Percentiles rank a stretch among this genome's conserved stretches.
Evolutionary conservation across 805 yeast species (phyloP).

Genomic region (Candida krabiensis): DNA sequence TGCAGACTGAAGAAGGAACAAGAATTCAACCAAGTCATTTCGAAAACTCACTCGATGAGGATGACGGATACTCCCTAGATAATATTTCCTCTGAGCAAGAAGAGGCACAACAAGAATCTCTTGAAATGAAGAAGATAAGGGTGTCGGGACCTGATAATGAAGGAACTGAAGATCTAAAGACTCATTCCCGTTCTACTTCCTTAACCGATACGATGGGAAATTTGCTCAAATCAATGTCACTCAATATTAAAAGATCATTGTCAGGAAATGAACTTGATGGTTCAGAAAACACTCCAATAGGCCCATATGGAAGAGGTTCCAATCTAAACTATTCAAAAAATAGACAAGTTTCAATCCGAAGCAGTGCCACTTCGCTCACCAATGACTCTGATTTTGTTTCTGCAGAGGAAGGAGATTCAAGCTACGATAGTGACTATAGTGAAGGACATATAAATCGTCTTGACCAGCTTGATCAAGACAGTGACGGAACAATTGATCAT

Average conservation of each 20-base stretch:
- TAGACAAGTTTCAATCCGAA: slow-evolving; percentile 26
- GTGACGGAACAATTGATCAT: slow-evolving; percentile 14
- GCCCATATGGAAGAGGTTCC: neutral
- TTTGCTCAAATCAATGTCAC: slow-evolving; percentile 21
- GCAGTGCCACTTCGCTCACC: slow-evolving; percentile 25
- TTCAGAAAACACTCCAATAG: neutral
- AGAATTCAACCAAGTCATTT: too few relatives aligned
- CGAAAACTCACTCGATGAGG: neutral
- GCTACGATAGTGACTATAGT: slow-evolving; percentile 4
- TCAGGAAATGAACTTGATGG: slow-evolving; percentile 9
- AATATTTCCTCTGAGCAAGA: neutral
- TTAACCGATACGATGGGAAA: slow-evolving; percentile 21
- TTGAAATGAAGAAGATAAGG: neutral
- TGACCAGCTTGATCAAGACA: slow-evolving; percentile 4
- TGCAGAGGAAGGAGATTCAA: slow-evolving; percentile 29
- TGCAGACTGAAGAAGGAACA: slow-evolving; percentile 22
- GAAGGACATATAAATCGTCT: slow-evolving; percentile 1
- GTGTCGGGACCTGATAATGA: too few relatives aligned
- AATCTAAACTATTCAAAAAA: too few relatives aligned
- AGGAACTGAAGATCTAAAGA: neutral
- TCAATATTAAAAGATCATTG: slow-evolving; percentile 13
- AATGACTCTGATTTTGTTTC: slow-evolving; percentile 34
- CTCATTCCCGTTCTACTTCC: slow-evolving; percentile 13
- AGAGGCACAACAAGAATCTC: neutral
- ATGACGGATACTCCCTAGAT: neutral